Conservation (phyloP, 2,329 filamentous ascomycete genomes). For the Sporothrix brasiliensis region DNA sequence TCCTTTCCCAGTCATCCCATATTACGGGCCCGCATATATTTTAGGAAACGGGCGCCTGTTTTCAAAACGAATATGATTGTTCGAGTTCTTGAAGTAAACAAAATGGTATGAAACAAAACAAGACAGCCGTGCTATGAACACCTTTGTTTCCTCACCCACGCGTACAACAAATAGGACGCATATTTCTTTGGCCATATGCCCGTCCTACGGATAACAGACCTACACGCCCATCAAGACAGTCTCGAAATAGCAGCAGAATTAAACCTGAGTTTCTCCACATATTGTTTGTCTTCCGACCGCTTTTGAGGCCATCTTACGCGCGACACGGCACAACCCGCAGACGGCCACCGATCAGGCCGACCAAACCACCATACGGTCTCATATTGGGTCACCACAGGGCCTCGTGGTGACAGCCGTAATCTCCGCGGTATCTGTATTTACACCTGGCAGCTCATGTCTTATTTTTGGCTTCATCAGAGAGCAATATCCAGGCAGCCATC, state of each 20-base stretch:
- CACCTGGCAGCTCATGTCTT: background rate
- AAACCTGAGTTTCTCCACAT: background rate
- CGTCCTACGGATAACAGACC: conserved; percentile 1
- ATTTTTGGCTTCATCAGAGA: conserved; percentile 9
- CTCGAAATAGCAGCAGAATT: conserved; percentile 18
- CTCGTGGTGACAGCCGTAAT: background rate
- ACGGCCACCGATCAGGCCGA: background rate
- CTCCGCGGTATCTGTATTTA: background rate
- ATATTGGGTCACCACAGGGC: background rate
- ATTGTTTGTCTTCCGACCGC: background rate
- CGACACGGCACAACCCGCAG: conserved; percentile 15
- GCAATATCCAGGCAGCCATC: too few species aligned
- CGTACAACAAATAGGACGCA: too few species aligned
- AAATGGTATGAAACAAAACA: conserved; percentile 5
- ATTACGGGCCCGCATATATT: conserved; percentile 14
- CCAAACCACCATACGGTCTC: background rate
- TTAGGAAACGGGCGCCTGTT: background rate
- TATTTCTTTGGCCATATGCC: conserved; percentile 1
- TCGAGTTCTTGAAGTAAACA: background rate
- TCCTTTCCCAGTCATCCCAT: background rate
- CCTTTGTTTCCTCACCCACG: too few species aligned
- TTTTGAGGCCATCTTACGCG: conserved; percentile 9
- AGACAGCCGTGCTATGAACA: too few species aligned
- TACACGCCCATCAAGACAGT: background rate
- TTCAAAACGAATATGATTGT: background rate